Conservation (phyloP, 2,329 filamentous ascomycete genomes). For the Macrophomina pseudophaseolina region DNA sequence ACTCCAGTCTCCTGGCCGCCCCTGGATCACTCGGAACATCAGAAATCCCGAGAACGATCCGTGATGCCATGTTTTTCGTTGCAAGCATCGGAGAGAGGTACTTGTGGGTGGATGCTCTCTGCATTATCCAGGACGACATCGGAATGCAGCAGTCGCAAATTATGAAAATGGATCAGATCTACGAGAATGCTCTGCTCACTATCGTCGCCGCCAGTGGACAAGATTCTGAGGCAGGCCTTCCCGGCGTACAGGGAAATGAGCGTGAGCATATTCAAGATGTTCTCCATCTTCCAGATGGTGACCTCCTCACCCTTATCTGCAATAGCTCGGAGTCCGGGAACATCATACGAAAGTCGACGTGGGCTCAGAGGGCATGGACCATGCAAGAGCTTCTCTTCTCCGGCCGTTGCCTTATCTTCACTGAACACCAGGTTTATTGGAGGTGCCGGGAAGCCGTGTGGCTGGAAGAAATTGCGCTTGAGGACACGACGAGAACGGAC, state of each 20-base stretch:
- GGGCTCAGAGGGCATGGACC: constrained; percentile 2
- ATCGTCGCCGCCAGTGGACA: background rate
- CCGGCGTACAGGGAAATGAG: background rate
- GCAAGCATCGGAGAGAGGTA: constrained; percentile 21
- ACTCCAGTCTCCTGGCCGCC: background rate
- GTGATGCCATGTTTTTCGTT: constrained; percentile 26
- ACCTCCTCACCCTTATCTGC: background rate
- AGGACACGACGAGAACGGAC: background rate
- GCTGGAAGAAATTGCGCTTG: constrained; percentile 7
- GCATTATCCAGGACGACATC: constrained; percentile 27
- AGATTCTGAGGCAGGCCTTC: background rate
- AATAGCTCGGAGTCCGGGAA: background rate
- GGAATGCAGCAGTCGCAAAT: constrained; percentile 6
- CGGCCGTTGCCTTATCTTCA: background rate
- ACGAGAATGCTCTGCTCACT: background rate
- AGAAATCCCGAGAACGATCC: constrained; percentile 23
- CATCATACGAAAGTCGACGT: background rate
- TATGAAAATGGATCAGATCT: background rate
- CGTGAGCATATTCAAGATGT: background rate
- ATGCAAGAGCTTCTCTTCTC: constrained; percentile 14
- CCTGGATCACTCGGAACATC: background rate
- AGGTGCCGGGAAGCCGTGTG: background rate
- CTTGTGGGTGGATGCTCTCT: constrained; percentile 31
- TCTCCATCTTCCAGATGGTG: background rate
- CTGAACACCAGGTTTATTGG: background rate